A percentile compares a stretch with the other conserved stretches of the same genome.
These are phyloP conservation scores for Lepidium aucheri DNA, from an alignment of 345 rosid genomes.

Conservation along the genomic window DNA sequence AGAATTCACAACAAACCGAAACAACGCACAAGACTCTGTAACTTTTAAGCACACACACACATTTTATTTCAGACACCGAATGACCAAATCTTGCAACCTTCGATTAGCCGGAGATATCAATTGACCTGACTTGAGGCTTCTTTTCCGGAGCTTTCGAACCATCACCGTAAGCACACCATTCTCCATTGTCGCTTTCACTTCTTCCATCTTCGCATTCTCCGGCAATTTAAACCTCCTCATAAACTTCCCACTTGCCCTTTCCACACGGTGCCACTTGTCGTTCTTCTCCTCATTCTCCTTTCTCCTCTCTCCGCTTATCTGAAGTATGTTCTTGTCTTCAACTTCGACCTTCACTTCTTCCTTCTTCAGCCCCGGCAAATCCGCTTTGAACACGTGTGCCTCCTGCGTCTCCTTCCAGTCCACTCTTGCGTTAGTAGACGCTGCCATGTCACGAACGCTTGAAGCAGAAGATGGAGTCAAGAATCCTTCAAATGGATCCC, in stretches of 20 bases:
- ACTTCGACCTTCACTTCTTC: slow-evolving; percentile 38
- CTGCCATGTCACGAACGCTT: slow-evolving; percentile 15
- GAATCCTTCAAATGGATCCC: slow-evolving; percentile 22
- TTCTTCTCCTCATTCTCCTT: slow-evolving; percentile 32
- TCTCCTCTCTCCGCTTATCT: slow-evolving; percentile 33
- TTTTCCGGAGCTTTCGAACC: slow-evolving; percentile 32
- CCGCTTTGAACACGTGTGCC: slow-evolving; percentile 28
- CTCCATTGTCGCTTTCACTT: slow-evolving; percentile 47
- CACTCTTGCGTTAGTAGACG: slow-evolving; percentile 21
- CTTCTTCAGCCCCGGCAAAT: slow-evolving; percentile 30
- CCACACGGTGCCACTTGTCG: slow-evolving; percentile 26
- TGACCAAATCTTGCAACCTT: not conserved
- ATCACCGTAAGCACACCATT: slow-evolving; percentile 42
- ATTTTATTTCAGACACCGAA: not conserved
- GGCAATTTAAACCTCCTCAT: slow-evolving; percentile 32
- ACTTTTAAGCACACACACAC: not conserved
- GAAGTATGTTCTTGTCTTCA: slow-evolving; percentile 28
- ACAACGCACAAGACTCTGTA: not conserved
- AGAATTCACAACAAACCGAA: not conserved
- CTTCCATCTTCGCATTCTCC: slow-evolving; percentile 28
- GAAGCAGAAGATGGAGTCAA: slow-evolving; percentile 3
- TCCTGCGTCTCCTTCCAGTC: slow-evolving; percentile 28
- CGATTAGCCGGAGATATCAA: slow-evolving; percentile 40
- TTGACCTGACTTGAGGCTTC: slow-evolving; percentile 34
- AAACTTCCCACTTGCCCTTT: slow-evolving; percentile 28